Evolutionary conservation across 192 early-diverging fungal genomes (phyloP), one percentile per base, ranked within the genome.

Genomic region (Endogone sp.): DNA sequence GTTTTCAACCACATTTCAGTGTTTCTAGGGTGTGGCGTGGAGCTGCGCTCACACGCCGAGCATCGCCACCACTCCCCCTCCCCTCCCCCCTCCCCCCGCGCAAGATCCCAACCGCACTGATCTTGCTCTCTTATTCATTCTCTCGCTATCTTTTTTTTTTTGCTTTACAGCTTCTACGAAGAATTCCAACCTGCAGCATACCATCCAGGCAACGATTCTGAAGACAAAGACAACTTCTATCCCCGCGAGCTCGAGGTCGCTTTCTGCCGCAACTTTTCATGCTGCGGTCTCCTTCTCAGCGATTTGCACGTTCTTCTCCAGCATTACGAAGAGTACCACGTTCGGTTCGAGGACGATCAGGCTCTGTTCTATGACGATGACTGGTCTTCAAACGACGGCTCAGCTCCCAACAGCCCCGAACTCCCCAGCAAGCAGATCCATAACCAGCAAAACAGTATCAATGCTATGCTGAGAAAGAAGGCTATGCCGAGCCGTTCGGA

Each of bases 261-360:
- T 60, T 98, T 94, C 79, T 97, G 95, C 81, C 92, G 92, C 78
- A 93, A 98, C 87, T 98, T 96, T 72, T 85, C 85, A 62, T 98
- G 96, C 85, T 98, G 96, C 73, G 96, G 95, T 27, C 84, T 93
- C 29, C 79, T 90, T 44, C 84, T 98, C 60, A 86, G 86, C 66
- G 92, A 94, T 77, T 81, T 98, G 71, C 96, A 98, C 82, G 95
- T 94, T 69, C 90, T 98, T 58, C 79, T 98, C 29, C 94, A 95
- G 79, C 96, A 98, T 78, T 96, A 93, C 74, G 96, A 98, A 81
- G 96, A 98, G 73, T 88, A 86, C 72, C 96, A 98, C 69, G 93
- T 94, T 26, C 88, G 88, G 30, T 85, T 95, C 56, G 95, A 95
- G 75, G 88, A 92, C 11, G 96, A 98, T 66, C 90, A 92, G 56